Evolutionary conservation across 2,329 filamentous ascomycete species (phyloP).

Genomic region (Pseudopithomyces maydicus): DNA sequence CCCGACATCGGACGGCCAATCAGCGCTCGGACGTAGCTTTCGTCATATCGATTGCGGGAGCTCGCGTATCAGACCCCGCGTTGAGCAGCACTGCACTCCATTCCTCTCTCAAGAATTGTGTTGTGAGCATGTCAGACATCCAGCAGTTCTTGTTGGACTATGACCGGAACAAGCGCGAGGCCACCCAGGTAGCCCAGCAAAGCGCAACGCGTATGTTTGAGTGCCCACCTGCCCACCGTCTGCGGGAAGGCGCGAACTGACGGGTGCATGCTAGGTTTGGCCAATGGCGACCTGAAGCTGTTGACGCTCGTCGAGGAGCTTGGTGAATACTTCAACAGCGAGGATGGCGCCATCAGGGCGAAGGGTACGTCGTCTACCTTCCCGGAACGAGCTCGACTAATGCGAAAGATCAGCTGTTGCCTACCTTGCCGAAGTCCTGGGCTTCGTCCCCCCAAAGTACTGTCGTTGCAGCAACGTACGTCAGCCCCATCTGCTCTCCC

Average conservation of each 20-base stretch:
- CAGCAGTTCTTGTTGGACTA: constrained; percentile 58
- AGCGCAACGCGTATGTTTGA: constrained; percentile 47
- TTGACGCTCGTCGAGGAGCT: constrained; percentile 67
- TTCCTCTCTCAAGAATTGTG: constrained; percentile 4
- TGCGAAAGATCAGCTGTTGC: constrained; percentile 44
- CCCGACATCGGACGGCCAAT: constrained; percentile 27
- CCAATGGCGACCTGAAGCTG: constrained; percentile 64
- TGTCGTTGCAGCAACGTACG: constrained; percentile 64
- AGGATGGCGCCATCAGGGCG: constrained; percentile 63
- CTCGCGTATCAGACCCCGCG: constrained; percentile 7
- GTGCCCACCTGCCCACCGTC: constrained; percentile 1
- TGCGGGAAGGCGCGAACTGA: constrained; percentile 23
- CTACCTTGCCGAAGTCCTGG: constrained; percentile 58
- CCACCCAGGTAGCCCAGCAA: constrained; percentile 48
- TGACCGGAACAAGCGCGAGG: constrained; percentile 55
- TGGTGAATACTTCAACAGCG: constrained; percentile 70
- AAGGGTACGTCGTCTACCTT: constrained; percentile 54
- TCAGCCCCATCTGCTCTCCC: constrained; percentile 4
- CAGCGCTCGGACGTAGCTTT: constrained; percentile 9
- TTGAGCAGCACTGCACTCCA: constrained; percentile 1
- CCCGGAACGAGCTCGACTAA: constrained; percentile 23
- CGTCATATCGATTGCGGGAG: constrained; percentile 9
- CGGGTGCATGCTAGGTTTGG: constrained; percentile 57
- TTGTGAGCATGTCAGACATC: constrained; percentile 56
- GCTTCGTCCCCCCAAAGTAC: constrained; percentile 57